Base-by-base conservation (phyloP, 192 early-diverging fungal genomes). In the Chytriomyces confervae region DNA sequence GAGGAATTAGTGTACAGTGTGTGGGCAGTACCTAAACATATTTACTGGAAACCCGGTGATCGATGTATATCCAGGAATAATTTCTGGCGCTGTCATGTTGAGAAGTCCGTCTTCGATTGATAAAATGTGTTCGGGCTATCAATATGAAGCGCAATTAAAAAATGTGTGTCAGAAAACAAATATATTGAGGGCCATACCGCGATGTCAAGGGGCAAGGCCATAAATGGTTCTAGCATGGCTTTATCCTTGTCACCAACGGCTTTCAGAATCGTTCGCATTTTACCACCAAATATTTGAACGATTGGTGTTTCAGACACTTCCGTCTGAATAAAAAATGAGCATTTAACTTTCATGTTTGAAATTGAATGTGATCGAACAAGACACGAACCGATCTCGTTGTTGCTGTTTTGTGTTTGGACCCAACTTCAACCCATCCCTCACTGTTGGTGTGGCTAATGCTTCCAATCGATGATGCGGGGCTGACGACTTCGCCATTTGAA, bases 121-220 rank as follows among this genome's bases (percentile, higher is more conserved):
- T 5, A 88, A 73, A 5, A 99, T 92, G 62, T 87, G 76, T 23
- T 89, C 88, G n/a, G 77, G 89, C 81, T 81, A 80, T 66, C 50
- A 8, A 79, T 77, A 77, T 7, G 24, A 27, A 76, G 23, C 23
- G n/a, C 71, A 79, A 5, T 18, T 82, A 76, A 5, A 69, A 36
- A n/a, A 62, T n/a, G 50, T 3, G 36, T 36, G 36, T 36, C 36
- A 36, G 36, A 36, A 36, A 36, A 36, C 0, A 36, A 36, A 36
- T 36, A 36, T 36, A 36, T 36, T 36, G 36, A 36, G 36, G 36
- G 27, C 72, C 80, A 69, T 76, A 90, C 91, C 51, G 91, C 90
- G 69, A 99, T 91, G 77, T 98, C 97, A 46, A 99, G 86, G 20
- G 91, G 93, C 71, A 99, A 82, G 13, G 93, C 89, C 80, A 91